Evolutionary conservation across 495 filamentous ascomycete genomes (phyloP).

Genomic region (Lasiosphaeria miniovina): DNA sequence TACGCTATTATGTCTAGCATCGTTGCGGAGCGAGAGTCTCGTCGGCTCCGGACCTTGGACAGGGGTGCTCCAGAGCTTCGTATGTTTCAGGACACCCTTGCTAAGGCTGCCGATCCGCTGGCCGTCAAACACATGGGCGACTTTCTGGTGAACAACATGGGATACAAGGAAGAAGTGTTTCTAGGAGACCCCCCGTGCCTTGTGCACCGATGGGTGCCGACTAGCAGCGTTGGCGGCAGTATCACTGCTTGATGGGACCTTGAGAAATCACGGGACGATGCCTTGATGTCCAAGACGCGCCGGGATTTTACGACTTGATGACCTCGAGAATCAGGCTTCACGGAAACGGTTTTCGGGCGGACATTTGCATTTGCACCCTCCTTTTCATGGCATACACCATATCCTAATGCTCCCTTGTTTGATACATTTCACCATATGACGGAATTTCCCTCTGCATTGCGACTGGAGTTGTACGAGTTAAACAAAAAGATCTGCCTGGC

Average conservation of each 20-base stretch:
- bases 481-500: constrained; percentile 23
- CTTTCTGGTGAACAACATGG: constrained; percentile 32
- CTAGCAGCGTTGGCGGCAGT: not conserved
- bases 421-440: constrained; percentile 15
- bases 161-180: constrained; percentile 44
- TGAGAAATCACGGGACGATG: not conserved
- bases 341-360: constrained; percentile 11
- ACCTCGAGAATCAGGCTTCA: constrained; percentile 16
- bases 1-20: constrained; percentile 49
- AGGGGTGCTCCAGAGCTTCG: constrained; percentile 26
- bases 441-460: constrained; percentile 31
- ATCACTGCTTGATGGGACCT: not conserved
- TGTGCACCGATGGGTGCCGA: constrained; percentile 23
- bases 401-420: constrained; percentile 17
- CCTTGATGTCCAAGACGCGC: not conserved
- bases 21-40: constrained; percentile 57
- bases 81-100: constrained; percentile 19
- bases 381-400: not conserved
- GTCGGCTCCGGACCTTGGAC: constrained; percentile 38
- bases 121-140: constrained; percentile 21
- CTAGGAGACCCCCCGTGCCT: constrained; percentile 29
- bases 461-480: constrained; percentile 34
- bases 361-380: constrained; percentile 11
- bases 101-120: constrained; percentile 15
- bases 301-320: constrained; percentile 25